Conservation (phyloP, 805 yeast genomes). For the Candida xiaguanensis region DNA sequence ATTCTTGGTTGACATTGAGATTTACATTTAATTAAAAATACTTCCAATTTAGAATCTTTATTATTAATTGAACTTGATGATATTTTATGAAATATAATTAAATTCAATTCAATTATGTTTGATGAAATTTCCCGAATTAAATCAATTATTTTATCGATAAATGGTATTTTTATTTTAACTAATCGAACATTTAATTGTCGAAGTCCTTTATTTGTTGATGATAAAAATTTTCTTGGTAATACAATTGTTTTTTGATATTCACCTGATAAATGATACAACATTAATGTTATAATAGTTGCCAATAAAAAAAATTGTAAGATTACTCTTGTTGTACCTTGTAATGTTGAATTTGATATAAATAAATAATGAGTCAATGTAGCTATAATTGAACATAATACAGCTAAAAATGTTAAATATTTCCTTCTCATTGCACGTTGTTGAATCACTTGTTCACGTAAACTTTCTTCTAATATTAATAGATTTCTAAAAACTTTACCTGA, state of each 20-base stretch:
- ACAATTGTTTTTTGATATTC: slow-evolving; percentile 84
- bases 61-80: slow-evolving; percentile 31
- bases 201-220: slow-evolving; percentile 84
- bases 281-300: slow-evolving; percentile 62
- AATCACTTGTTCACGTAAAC: slow-evolving; percentile 75
- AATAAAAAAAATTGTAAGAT: slow-evolving; percentile 53
- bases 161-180: slow-evolving; percentile 52
- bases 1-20: slow-evolving; percentile 54
- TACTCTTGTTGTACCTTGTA: slow-evolving; percentile 34
- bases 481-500: slow-evolving; percentile 78
- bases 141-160: slow-evolving; percentile 31
- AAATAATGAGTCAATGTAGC: slow-evolving; percentile 39
- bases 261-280: slow-evolving; percentile 81
- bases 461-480: slow-evolving; percentile 79
- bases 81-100: slow-evolving; percentile 30
- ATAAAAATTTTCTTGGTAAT: slow-evolving; percentile 72
- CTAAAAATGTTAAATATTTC: slow-evolving; percentile 54
- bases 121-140: slow-evolving; percentile 34
- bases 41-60: slow-evolving; percentile 31
- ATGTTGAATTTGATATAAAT: slow-evolving; percentile 21
- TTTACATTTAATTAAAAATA: slow-evolving; percentile 36
- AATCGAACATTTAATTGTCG: slow-evolving; percentile 77
- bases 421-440: slow-evolving; percentile 65
- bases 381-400: slow-evolving; percentile 36
- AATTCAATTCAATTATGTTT: slow-evolving; percentile 24